Conservation (phyloP, 768 basidiomycete genomes). For the Saitozyma podzolica region DNA sequence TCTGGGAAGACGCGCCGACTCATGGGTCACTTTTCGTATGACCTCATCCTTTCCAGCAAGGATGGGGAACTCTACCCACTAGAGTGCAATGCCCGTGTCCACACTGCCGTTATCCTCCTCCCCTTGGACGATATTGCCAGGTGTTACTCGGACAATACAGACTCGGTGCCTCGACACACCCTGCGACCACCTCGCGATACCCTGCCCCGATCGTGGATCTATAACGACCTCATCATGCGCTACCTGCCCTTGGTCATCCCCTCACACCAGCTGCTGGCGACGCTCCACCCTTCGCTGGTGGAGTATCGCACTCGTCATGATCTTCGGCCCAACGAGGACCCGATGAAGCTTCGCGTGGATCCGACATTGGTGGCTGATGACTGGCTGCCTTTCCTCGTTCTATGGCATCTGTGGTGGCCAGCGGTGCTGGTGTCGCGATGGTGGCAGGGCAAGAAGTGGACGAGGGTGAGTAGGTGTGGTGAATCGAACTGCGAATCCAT, state of each 20-base stretch:
- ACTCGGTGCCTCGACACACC: constrained; percentile 3
- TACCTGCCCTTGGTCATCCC: constrained; percentile 38
- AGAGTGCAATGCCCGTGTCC: constrained; percentile 52
- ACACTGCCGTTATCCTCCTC: constrained; percentile 50
- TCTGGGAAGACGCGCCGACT: constrained; percentile 27
- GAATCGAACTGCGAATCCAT: background rate
- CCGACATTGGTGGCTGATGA: constrained; percentile 50
- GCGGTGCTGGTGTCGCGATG: constrained; percentile 33
- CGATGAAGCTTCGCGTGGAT: constrained; percentile 33
- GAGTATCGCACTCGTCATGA: background rate
- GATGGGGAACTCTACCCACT: constrained; percentile 49
- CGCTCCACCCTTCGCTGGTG: constrained; percentile 34
- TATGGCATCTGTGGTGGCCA: constrained; percentile 50
- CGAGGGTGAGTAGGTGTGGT: constrained; percentile 34
- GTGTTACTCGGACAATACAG: constrained; percentile 21
- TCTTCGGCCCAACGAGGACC: constrained; percentile 28
- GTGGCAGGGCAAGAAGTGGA: constrained; percentile 48
- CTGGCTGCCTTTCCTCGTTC: constrained; percentile 48
- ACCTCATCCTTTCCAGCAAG: constrained; percentile 49
- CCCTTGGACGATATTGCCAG: constrained; percentile 29
- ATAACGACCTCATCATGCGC: constrained; percentile 46
- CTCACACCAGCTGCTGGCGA: constrained; percentile 13
- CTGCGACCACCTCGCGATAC: constrained; percentile 24
- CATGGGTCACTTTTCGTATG: constrained; percentile 51
- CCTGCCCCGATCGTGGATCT: constrained; percentile 43